phyloP scores from a whole-genome alignment of 352 stramenopile species.

The Hyaloperonospora brassicae region DNA sequence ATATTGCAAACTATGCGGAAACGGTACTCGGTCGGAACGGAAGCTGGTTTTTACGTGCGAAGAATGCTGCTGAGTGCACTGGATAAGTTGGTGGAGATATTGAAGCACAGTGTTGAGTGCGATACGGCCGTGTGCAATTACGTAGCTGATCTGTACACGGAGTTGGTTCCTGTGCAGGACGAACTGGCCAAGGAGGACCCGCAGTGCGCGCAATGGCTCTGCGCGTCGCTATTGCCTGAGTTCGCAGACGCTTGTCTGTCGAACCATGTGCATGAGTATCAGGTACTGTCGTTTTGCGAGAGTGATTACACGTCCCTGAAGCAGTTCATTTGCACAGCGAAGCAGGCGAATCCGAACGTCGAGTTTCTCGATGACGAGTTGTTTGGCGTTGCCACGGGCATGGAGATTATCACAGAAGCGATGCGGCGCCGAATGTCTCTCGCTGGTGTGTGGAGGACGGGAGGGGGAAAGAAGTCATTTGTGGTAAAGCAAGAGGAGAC shows the following conservation, averaged over 20 bases:
- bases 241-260: slow-evolving; percentile 65
- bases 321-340: slow-evolving; percentile 60
- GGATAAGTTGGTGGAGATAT: slow-evolving; percentile 63
- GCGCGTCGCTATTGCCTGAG: slow-evolving; percentile 47
- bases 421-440: slow-evolving; percentile 70
- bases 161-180: slow-evolving; percentile 57
- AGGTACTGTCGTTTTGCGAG: slow-evolving; percentile 55
- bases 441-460: slow-evolving; percentile 57
- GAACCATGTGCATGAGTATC: slow-evolving; percentile 50
- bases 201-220: slow-evolving; percentile 68
- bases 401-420: slow-evolving; percentile 70
- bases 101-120: slow-evolving; percentile 66
- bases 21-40: slow-evolving; percentile 15
- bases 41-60: slow-evolving; percentile 43
- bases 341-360: slow-evolving; percentile 46
- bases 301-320: slow-evolving; percentile 61
- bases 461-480: slow-evolving; percentile 52
- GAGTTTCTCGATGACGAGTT: slow-evolving; percentile 72
- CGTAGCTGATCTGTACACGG: slow-evolving; percentile 50
- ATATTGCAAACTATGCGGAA: slow-evolving; percentile 39
- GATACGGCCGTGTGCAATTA: slow-evolving; percentile 54
- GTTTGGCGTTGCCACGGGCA: slow-evolving; percentile 51
- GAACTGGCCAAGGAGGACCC: slow-evolving; percentile 43
- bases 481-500: slow-evolving; percentile 44
- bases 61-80: slow-evolving; percentile 71